A percentile compares a stretch with the other conserved stretches of the same genome.
These are phyloP conservation scores for Candida rishiriensis DNA, from an alignment of 805 yeast species.

Conservation along the genomic window DNA sequence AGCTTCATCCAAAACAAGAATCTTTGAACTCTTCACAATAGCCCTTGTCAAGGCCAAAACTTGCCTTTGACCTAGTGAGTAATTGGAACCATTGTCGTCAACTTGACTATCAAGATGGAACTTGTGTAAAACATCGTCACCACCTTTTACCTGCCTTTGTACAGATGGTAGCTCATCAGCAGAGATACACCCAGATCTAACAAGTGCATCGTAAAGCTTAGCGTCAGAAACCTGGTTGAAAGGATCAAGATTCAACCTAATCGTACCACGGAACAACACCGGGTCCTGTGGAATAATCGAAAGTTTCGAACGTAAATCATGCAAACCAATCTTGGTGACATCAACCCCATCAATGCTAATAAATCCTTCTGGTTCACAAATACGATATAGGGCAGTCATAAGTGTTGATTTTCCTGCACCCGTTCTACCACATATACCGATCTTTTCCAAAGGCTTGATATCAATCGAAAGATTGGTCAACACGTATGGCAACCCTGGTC, in stretches of 20 bases:
- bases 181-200: conserved; percentile 51
- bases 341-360: conserved; percentile 58
- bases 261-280: conserved; percentile 55
- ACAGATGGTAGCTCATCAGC: conserved; percentile 29
- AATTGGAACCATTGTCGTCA: conserved; percentile 63
- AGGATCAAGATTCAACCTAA: conserved; percentile 61
- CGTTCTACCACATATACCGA: conserved; percentile 86
- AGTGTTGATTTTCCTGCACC: conserved; percentile 81
- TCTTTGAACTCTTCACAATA: conserved; percentile 52
- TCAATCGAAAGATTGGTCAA: conserved; percentile 41
- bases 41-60: conserved; percentile 63
- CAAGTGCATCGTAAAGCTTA: conserved; percentile 50
- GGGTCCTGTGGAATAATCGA: conserved; percentile 75
- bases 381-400: conserved; percentile 58
- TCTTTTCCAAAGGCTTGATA: conserved; percentile 56
- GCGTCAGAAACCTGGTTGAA: conserved; percentile 47
- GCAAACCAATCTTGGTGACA: conserved; percentile 46
- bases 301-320: conserved; percentile 50
- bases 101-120: conserved; percentile 55
- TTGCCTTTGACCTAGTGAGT: conserved; percentile 66
- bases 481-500: conserved; percentile 59
- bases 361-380: conserved; percentile 49
- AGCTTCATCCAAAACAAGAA: conserved; percentile 65
- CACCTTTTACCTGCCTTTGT: conserved; percentile 25
- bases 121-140: conserved; percentile 35